phyloP scores from a whole-genome alignment of 2,329 filamentous ascomycete genomes.

The Colletotrichum agaves region DNA sequence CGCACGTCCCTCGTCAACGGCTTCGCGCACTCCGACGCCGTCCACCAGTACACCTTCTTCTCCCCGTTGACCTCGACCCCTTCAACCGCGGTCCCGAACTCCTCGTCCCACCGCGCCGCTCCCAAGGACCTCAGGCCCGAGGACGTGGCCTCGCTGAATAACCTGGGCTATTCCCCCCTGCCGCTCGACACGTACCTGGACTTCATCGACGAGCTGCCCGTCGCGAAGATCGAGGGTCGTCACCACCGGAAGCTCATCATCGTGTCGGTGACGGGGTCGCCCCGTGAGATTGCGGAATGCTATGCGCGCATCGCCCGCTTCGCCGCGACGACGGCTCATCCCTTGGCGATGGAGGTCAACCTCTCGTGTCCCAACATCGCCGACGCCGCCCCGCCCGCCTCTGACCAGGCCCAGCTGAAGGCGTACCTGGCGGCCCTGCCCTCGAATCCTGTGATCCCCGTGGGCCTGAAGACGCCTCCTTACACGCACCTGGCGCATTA shows the following conservation, averaged over 20 bases:
- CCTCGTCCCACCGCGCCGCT: conserved; percentile 41
- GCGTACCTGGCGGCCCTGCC: conserved; percentile 65
- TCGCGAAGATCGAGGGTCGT: conserved; percentile 28
- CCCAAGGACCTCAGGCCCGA: conserved; percentile 37
- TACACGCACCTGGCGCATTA: conserved; percentile 79
- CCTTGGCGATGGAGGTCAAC: conserved; percentile 79
- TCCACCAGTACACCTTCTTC: conserved; percentile 77
- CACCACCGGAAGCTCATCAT: conserved; percentile 68
- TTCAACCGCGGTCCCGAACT: conserved; percentile 36
- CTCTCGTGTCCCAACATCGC: conserved; percentile 83
- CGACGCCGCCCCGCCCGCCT: conserved; percentile 75
- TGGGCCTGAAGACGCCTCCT: conserved; percentile 79
- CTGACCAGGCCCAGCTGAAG: conserved; percentile 61
- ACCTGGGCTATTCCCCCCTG: conserved; percentile 77
- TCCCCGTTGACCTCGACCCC: conserved; percentile 49
- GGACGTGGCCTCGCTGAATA: conserved; percentile 69
- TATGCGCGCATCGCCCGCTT: conserved; percentile 61
- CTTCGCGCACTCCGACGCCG: conserved; percentile 68
- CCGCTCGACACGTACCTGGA: conserved; percentile 68
- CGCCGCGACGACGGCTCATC: conserved; percentile 51
- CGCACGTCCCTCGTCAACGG: conserved; percentile 74
- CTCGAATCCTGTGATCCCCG: conserved; percentile 48
- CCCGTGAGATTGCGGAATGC: conserved; percentile 65
- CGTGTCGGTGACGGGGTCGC: conserved; percentile 75
- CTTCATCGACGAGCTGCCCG: conserved; percentile 62